These are phyloP conservation scores for Dendrostoma leiphaemia DNA, from an alignment of 2,329 filamentous ascomycete species.

Conservation along the genomic window DNA sequence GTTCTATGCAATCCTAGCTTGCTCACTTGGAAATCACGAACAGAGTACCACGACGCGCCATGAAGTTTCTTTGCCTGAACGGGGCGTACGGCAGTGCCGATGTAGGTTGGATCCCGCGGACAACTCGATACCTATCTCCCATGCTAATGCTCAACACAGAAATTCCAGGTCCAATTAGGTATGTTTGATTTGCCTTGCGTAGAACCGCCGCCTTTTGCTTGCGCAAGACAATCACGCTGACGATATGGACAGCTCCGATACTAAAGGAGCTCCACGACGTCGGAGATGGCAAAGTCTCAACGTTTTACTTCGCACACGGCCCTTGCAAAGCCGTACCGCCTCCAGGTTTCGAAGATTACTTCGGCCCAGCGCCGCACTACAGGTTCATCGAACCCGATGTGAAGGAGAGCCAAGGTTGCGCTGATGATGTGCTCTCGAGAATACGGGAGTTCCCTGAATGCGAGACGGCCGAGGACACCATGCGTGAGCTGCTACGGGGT, in stretches of 20 bases:
- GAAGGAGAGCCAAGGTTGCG: slow-evolving; percentile 38
- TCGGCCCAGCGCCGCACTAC: slow-evolving; percentile 53
- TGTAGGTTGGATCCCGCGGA: no score
- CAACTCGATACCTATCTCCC: no score
- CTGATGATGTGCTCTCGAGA: slow-evolving; percentile 29
- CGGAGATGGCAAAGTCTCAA: slow-evolving; percentile 3
- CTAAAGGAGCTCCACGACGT: slow-evolving; percentile 17
- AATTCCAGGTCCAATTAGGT: slow-evolving; percentile 55
- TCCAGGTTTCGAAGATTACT: slow-evolving; percentile 54
- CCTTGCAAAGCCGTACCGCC: slow-evolving; percentile 32
- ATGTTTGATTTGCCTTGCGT: no score
- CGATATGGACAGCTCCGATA: slow-evolving; percentile 14
- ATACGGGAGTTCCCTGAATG: slow-evolving; percentile 29
- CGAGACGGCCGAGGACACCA: slow-evolving; percentile 27
- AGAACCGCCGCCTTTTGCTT: no score
- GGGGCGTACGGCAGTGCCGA: slow-evolving; percentile 52
- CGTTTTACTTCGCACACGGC: slow-evolving; percentile 13
- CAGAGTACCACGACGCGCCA: slow-evolving; percentile 12
- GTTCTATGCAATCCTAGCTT: not conserved
- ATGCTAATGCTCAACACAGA: slow-evolving; percentile 33
- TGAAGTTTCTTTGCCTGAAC: slow-evolving; percentile 47
- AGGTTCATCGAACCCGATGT: slow-evolving; percentile 53
- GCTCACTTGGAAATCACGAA: no score
- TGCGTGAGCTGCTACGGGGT: slow-evolving; percentile 16
- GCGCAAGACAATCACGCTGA: not conserved